Evolutionary conservation across 257 asterid species (phyloP), one percentile per base, ranked within the genome.

Genomic region (Cordia subcordata): DNA sequence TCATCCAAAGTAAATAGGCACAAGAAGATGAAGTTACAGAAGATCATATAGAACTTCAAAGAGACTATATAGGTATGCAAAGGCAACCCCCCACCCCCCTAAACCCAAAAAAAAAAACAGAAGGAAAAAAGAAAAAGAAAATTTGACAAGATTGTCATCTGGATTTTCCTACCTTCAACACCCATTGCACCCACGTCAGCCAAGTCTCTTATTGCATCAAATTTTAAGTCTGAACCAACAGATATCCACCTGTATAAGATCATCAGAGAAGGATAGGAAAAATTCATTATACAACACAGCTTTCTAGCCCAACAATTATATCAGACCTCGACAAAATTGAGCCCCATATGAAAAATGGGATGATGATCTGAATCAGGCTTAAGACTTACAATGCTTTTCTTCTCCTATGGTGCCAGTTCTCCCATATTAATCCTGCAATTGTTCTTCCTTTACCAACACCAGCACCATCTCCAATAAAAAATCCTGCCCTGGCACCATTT

Each of bases 391-490:
- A 62, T 57, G 99, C 84, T 73, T 87, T 86, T 79, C 84, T 82
- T 83, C 96, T 82, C 65, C 75, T 88, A 69, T 70, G 86, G 61
- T 85, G 91, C 99, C 99, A 93, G 70, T 93, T 93, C 71, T 93
- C 97, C 96, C 97, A 86, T 78, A 93, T 93, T 61, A 93, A 74
- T 49, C 99, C 99, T 49, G 97, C 99, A 67, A 93, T 82, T 54
- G 97, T 93, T 77, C 99, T 78, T 51, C 97, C 99, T 81, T 93
- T 93, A 54, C 99, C 99, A 66, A 89, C 93, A 65, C 99, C 97
- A 75, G 99, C 99, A 73, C 97, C 97, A 86, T 93, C 99, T 66
- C 99, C 97, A 60, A 89, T 81, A 75, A 93, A 93, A 86, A 93
- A 93, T 1, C 99, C 99, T 57, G 97, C 99, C 80, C 97, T 81